Evolutionary conservation across 2,329 filamentous ascomycete genomes (phyloP).

Genomic region (Ophiostoma triangulosporum): DNA sequence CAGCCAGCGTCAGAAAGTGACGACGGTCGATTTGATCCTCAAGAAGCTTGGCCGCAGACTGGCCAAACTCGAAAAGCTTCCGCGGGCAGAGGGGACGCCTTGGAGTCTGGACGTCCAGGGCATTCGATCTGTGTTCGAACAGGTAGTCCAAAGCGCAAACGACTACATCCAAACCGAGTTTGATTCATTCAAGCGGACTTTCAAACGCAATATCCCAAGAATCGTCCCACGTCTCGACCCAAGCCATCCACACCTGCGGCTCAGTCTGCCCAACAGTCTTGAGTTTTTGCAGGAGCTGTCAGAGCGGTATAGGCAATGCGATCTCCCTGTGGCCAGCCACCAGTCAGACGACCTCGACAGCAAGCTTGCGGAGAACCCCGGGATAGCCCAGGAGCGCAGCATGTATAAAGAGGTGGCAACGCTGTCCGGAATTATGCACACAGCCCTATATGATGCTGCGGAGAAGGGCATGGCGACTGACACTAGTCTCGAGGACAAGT

Average conservation of each 20-base stretch:
- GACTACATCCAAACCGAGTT: not conserved
- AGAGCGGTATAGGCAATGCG: not conserved
- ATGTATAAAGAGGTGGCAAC: not conserved
- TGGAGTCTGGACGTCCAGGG: no score
- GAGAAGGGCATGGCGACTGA: not conserved
- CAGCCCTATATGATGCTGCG: no score
- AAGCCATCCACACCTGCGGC: not conserved
- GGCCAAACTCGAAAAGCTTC: not conserved
- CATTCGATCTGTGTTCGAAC: not conserved
- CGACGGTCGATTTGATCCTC: not conserved
- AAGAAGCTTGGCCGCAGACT: conserved; percentile 36
- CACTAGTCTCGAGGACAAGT: not conserved
- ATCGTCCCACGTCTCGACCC: not conserved
- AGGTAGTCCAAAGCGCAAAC: not conserved
- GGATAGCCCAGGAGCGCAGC: not conserved
- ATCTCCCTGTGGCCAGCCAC: not conserved
- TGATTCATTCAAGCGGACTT: not conserved
- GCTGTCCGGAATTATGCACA: not conserved
- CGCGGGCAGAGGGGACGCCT: no score
- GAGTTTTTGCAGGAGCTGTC: not conserved
- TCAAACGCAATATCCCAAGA: not conserved
- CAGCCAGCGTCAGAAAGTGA: conserved; percentile 15
- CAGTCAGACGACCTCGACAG: not conserved
- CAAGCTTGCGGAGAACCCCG: not conserved
- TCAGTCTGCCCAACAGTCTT: not conserved